Evolutionary conservation across 2,329 filamentous ascomycete genomes (phyloP), one percentile per base, ranked within the genome.

Genomic region (Aspergillus alliaceus): DNA sequence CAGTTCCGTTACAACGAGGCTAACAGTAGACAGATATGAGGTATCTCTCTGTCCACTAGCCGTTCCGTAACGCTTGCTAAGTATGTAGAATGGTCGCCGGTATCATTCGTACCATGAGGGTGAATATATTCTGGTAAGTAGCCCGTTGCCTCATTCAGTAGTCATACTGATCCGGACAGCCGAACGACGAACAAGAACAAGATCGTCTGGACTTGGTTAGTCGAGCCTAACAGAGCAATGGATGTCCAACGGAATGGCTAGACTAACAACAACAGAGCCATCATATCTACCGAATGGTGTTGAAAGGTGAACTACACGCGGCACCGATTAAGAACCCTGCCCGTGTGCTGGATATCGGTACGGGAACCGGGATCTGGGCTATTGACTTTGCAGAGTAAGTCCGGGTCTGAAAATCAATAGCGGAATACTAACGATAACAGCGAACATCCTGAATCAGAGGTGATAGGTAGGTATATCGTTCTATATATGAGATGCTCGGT

Each of bases 281-380:
- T 51, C 71, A 73, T 51, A 68, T 74, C 48, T 72, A 73, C 46
- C 63, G 66, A 32, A 68, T 73, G 67, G 59, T 72, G 3, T 63
- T 73, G 11, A 67, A 66, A 35, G 69, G 71, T 31, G 66, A 66
- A 58, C 54, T 74, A 20, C 44, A 62, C n/a, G 59, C 59, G 9
- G 68, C 70, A 2, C 69, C 70, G 1, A 44, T 73, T 15, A 63
- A 65, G 42, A 63, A 60, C 8, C 61, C 69, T 11, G 58, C 61
- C 7, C 65, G 70, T 18, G 70, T 74, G 6, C 51, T 75, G 22
- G 72, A 75, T 58, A 63, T 75, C 25, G 72, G 72, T 1, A 75
- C 72, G 2, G 72, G 72, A 1, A 74, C 72, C 5, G 72, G 72
- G 1, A 71, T 74, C 49, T 75, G 72, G 72, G 71, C 72, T 15